Conservation (phyloP, 2,329 filamentous ascomycete species). For the Gaeumannomyces sp. region DNA sequence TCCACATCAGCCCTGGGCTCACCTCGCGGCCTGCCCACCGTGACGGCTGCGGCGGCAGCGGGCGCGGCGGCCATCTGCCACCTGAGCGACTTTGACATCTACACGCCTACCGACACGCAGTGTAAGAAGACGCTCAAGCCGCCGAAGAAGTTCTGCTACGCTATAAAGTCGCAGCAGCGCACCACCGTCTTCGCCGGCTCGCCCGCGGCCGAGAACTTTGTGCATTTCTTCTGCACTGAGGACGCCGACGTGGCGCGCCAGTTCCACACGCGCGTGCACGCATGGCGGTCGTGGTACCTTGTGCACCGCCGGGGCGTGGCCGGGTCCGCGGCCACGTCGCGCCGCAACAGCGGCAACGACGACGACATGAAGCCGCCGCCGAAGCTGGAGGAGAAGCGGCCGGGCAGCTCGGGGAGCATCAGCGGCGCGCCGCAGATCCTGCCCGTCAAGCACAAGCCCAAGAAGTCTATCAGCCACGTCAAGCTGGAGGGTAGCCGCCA, state of each 20-base stretch:
- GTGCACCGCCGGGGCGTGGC: conserved; percentile 49
- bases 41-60: conserved; percentile 1
- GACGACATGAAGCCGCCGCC: conserved; percentile 13
- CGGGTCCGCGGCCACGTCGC: not conserved
- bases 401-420: not conserved
- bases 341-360: not conserved
- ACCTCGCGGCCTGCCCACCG: not conserved
- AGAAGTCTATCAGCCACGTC: conserved; percentile 25
- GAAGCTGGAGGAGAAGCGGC: conserved; percentile 19
- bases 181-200: conserved; percentile 69
- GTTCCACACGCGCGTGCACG: conserved; percentile 67
- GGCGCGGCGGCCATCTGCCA: conserved; percentile 70
- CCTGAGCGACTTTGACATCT: conserved; percentile 88
- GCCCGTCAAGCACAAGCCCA: conserved; percentile 21
- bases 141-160: conserved; percentile 79
- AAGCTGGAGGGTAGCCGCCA: conserved; percentile 24
- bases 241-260: conserved; percentile 59
- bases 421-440: conserved; percentile 22
- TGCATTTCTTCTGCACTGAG: conserved; percentile 85
- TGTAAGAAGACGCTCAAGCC: conserved; percentile 67
- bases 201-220: conserved; percentile 64
- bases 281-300: conserved; percentile 89
- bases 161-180: conserved; percentile 89
- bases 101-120: conserved; percentile 65
- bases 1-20: not conserved